Base-by-base conservation (phyloP, 129 eudicot species). In the Artemisia argyi region DNA sequence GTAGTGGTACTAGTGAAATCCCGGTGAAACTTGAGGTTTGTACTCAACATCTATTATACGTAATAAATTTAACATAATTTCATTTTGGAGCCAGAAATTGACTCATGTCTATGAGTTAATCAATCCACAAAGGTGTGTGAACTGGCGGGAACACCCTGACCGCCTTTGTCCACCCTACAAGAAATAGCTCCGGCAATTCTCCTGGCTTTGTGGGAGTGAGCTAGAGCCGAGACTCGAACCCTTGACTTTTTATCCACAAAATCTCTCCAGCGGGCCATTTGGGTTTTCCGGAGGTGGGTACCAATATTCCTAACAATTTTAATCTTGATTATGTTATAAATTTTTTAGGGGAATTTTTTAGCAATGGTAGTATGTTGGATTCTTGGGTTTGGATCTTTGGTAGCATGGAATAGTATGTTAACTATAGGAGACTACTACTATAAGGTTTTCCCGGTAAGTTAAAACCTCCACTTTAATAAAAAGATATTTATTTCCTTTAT, bases 1-100 rank as follows among this genome's bases (percentile, higher is more conserved):
- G 32, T 30, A 4, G 35, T 52, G 73, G 52, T 22, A 39, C 75
- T 26, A 65, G 16, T 68, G 76, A 52, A 15, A 44, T 72, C 30
- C 88, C 88, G 3, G 79, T 61, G 62, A 86, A 76, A 83, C 80
- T 86, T 63, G 88, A 86, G 91, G 91, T 86, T 75, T 78, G 80
- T 61, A 28, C 35, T 56, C 52, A 69, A n/a, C 39, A 39, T 69
- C 49, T 53, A 26, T 18, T 0, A 30, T 30, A 4, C 4, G 1
- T 22, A 22, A 22, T 22, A 24, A 24, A 24, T 24, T 24, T 20
- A 32, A 32, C 13, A 4, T 0, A 17, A 30, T 66, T 18, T 55
- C 39, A 11, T 70, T 35, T 11, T 69, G 65, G 39, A 69, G 12
- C 48, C 28, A 10, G 4, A 52, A 49, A 26, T 30, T 11, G 19